A percentile compares a stretch with the other conserved stretches of the same genome.
Evolutionary conservation across 192 early-diverging fungal species (phyloP).

Genomic region (Entomortierella lignicola): DNA sequence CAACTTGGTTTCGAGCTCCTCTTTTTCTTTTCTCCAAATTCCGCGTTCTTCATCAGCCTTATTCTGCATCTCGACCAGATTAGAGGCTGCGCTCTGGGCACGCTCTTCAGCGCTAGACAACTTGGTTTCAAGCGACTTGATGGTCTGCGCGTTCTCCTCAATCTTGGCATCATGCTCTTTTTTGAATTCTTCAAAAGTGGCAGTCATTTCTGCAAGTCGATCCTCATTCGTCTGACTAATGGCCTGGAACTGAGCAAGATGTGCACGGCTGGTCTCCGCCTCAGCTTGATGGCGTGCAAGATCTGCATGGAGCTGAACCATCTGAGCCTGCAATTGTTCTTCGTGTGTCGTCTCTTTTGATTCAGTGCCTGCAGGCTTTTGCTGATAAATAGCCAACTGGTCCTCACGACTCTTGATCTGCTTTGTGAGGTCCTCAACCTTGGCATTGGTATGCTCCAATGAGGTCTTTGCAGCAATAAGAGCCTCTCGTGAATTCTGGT

Average conservation of each 20-base stretch:
- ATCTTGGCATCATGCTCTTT: slow-evolving; percentile 58
- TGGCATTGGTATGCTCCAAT: slow-evolving; percentile 58
- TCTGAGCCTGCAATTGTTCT: slow-evolving; percentile 46
- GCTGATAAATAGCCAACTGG: slow-evolving; percentile 56
- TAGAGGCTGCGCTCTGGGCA: slow-evolving; percentile 32
- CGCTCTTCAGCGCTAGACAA: slow-evolving; percentile 37
- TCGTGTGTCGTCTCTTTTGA: slow-evolving; percentile 32
- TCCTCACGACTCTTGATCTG: slow-evolving; percentile 61
- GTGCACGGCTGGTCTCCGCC: slow-evolving; percentile 60
- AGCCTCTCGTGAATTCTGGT: slow-evolving; percentile 50
- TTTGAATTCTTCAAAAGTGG: slow-evolving; percentile 77
- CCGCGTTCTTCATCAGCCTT: slow-evolving; percentile 57
- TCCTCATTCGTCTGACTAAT: slow-evolving; percentile 71
- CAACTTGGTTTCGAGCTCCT: slow-evolving; percentile 32
- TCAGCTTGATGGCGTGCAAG: slow-evolving; percentile 66
- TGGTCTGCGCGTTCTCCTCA: slow-evolving; percentile 35
- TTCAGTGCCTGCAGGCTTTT: slow-evolving; percentile 31
- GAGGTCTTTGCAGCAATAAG: slow-evolving; percentile 57
- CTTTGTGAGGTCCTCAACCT: slow-evolving; percentile 59
- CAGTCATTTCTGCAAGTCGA: slow-evolving; percentile 70
- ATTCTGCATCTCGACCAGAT: slow-evolving; percentile 58
- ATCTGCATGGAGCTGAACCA: slow-evolving; percentile 60
- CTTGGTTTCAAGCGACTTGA: slow-evolving; percentile 45
- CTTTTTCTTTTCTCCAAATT: slow-evolving; percentile 52
- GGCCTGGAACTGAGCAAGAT: slow-evolving; percentile 66